phyloP scores from a whole-genome alignment of 208 protist genomes.

The Phytomonas serpens region DNA sequence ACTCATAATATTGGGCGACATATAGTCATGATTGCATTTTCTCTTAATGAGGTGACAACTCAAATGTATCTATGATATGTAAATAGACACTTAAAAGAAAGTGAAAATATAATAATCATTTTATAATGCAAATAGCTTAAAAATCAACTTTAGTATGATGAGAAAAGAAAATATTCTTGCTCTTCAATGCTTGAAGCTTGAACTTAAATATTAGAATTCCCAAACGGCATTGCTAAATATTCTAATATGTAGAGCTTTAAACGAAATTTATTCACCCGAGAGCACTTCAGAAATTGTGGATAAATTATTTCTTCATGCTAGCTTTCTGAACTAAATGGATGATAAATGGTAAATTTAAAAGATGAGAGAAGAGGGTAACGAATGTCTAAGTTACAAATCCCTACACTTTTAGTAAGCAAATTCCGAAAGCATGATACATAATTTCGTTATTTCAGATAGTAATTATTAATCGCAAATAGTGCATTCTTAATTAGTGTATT shows the following conservation, averaged over 20 bases:
- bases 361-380: background rate
- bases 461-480: background rate
- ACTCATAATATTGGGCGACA: too few relatives aligned
- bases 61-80: background rate
- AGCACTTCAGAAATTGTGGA: background rate
- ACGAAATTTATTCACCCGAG: background rate
- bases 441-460: background rate
- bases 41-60: background rate
- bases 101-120: background rate
- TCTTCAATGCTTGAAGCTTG: too few relatives aligned
- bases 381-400: background rate
- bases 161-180: background rate
- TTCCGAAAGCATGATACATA: background rate
- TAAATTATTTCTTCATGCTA: background rate
- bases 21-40: background rate
- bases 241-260: background rate
- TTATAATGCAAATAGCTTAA: background rate
- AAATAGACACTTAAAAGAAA: background rate
- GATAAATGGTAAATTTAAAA: background rate
- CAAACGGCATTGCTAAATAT: background rate
- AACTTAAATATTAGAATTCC: too few relatives aligned
- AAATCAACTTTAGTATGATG: background rate
- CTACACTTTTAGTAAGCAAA: background rate
- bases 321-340: background rate
- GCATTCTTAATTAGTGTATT: background rate